Conservation (phyloP, 202 grass and related monocot species). For the Elaeis oleifera region DNA sequence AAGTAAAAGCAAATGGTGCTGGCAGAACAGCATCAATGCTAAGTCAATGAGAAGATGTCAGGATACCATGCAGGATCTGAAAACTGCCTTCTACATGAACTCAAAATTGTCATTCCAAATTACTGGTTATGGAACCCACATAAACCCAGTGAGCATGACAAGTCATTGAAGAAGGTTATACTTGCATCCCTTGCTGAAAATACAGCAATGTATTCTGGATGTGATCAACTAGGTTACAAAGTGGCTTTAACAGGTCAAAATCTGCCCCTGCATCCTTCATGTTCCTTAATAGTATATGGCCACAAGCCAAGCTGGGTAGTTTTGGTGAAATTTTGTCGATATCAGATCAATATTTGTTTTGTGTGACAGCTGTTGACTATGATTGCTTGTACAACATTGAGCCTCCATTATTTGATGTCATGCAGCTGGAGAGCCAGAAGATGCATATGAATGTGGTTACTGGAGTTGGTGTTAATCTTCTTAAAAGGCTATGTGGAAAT, state of each 20-base stretch:
- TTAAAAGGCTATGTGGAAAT: slow-evolving; percentile 62
- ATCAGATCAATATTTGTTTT: slow-evolving; percentile 78
- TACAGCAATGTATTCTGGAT: slow-evolving; percentile 80
- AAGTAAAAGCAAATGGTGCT: slow-evolving; percentile 77
- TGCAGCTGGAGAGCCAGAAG: slow-evolving; percentile 56
- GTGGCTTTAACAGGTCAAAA: slow-evolving; percentile 62
- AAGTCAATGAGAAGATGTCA: slow-evolving; percentile 90
- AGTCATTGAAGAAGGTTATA: slow-evolving; percentile 63
- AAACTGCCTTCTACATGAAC: slow-evolving; percentile 68
- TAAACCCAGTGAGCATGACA: slow-evolving; percentile 43
- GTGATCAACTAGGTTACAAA: slow-evolving; percentile 78
- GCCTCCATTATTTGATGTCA: slow-evolving; percentile 33
- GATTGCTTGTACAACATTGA: slow-evolving; percentile 45
- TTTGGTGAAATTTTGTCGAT: slow-evolving; percentile 79
- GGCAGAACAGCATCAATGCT: slow-evolving; percentile 92
- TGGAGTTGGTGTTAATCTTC: slow-evolving; percentile 46
- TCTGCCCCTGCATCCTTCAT: slow-evolving; percentile 90
- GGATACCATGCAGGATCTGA: slow-evolving; percentile 70
- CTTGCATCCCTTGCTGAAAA: slow-evolving; percentile 67
- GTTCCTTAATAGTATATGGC: slow-evolving; percentile 56
- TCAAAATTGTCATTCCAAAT: slow-evolving; percentile 67
- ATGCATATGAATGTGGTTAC: slow-evolving; percentile 63
- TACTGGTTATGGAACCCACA: slow-evolving; percentile 89
- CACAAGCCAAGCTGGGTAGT: slow-evolving; percentile 81
- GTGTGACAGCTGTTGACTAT: slow-evolving; percentile 75